phyloP scores from a whole-genome alignment of 495 filamentous ascomycete species.

The Aspergillus steynii region DNA sequence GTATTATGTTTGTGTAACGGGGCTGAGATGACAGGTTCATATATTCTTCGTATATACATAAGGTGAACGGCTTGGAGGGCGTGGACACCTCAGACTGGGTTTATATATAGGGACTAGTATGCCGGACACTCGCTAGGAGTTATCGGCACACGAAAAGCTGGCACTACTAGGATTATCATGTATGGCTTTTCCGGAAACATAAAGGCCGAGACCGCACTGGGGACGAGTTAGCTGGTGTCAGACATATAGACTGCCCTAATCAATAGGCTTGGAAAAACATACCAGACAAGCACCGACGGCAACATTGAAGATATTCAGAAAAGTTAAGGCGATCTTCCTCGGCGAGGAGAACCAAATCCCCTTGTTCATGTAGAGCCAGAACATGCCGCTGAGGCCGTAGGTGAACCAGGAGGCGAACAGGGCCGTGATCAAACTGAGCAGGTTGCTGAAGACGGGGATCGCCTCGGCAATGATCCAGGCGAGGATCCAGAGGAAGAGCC shows the following conservation, averaged over 20 bases:
- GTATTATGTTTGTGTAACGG: no score
- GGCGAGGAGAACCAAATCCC: slow-evolving; percentile 30
- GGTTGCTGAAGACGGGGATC: slow-evolving; percentile 70
- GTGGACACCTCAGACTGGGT: no score
- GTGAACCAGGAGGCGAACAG: slow-evolving; percentile 49
- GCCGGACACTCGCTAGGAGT: slow-evolving; percentile 19
- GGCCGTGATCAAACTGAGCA: slow-evolving; percentile 55
- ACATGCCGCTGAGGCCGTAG: slow-evolving; percentile 42
- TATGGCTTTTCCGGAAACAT: slow-evolving; percentile 43
- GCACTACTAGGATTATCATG: slow-evolving; percentile 36
- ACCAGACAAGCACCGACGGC: slow-evolving; percentile 37
- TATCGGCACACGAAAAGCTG: slow-evolving; percentile 47
- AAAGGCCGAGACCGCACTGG: slow-evolving; percentile 46
- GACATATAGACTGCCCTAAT: no score
- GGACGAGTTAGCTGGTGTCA: no score
- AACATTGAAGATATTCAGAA: slow-evolving; percentile 33
- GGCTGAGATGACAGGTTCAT: neutral
- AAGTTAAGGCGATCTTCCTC: slow-evolving; percentile 33
- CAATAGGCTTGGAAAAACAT: slow-evolving; percentile 12
- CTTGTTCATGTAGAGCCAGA: slow-evolving; percentile 45
- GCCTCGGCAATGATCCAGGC: slow-evolving; percentile 73
- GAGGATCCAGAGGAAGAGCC: slow-evolving; percentile 56
- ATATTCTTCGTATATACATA: neutral
- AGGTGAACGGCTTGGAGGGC: no score
- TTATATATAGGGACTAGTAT: no score